Evolutionary conservation across 495 filamentous ascomycete species (phyloP).

Genomic region (Saxophila tyrrhenica): DNA sequence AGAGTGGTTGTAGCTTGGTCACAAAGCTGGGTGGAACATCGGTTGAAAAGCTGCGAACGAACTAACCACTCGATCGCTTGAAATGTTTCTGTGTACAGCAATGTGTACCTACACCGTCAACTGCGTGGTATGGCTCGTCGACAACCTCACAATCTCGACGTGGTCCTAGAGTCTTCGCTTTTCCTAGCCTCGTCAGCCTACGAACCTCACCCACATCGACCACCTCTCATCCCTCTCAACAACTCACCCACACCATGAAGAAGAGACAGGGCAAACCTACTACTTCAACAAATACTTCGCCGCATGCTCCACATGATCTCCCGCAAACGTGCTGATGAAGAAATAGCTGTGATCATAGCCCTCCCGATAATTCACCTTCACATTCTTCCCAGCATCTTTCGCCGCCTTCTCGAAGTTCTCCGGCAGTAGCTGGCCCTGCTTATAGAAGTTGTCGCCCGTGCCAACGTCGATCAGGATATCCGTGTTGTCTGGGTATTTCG

Average conservation of each 20-base stretch:
- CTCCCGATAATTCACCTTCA: slow-evolving; percentile 70
- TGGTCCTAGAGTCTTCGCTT: slow-evolving; percentile 8
- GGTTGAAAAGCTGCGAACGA: too few species aligned
- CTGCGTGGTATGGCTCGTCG: too few species aligned
- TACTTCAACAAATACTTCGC: slow-evolving; percentile 66
- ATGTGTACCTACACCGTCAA: too few species aligned
- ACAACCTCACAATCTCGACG: slow-evolving; percentile 7
- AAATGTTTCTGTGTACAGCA: too few species aligned
- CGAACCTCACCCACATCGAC: neutral
- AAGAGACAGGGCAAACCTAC: slow-evolving; percentile 21
- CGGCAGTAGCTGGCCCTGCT: slow-evolving; percentile 79
- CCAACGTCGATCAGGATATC: slow-evolving; percentile 80
- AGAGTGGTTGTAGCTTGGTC: too few species aligned
- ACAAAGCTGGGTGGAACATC: too few species aligned
- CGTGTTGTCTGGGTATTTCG: slow-evolving; percentile 57
- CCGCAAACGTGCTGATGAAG: slow-evolving; percentile 79
- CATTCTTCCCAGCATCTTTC: slow-evolving; percentile 54
- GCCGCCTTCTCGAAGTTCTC: slow-evolving; percentile 84
- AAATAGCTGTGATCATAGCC: slow-evolving; percentile 96
- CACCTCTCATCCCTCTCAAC: neutral
- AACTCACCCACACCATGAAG: too few species aligned
- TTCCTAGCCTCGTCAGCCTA: slow-evolving; percentile 13
- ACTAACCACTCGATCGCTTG: too few species aligned
- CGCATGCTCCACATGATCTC: slow-evolving; percentile 83
- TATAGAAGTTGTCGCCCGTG: slow-evolving; percentile 90